Base-by-base conservation (phyloP, 2,329 filamentous ascomycete species). In the Thelonectria olida region DNA sequence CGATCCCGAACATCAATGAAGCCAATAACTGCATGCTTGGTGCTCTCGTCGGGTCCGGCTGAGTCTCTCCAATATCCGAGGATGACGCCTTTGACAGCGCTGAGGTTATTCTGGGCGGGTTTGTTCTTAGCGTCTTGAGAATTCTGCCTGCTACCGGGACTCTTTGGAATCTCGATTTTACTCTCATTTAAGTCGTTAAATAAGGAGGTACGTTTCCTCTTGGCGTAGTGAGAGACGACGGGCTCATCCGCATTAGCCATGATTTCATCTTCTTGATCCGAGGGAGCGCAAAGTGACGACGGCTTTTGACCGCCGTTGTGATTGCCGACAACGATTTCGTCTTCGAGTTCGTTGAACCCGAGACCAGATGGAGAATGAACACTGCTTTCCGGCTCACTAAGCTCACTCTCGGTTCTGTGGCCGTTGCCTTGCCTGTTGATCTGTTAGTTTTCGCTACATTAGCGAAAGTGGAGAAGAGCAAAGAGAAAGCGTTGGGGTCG, bases 41-140 rank as follows among this genome's bases (percentile, higher is more conserved):
- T 79, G 2, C 75, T 75, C 7, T 78, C 74, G 13, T 82, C 74
- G 0, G 82, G 80, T 1, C 85, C 82, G 4, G 76, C 76, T 0
- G 87, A 89, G 50, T 88, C 85, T 51, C 86, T 80, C 87, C 87
- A 90, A 17, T 85, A 83, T 2, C 87, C 87, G 7, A 90, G 77
- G 5, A 82, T 72, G 5, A 86, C 79, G 4, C 81, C 80, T 64
- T 85, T 85, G 20, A 78, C 74, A 13, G 72, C 74, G 15, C 71
- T 68, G 15, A 74, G 53, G 28, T 68, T 75, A 31, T 69, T 62
- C 1, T 74, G 72, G 19, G 69, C 56, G 10, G 73, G 62, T 51
- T 74, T 79, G 17, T 65, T 36, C 44, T 75, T 77, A 12, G 44
- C 56, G 10, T 34, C 41, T 34, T 68, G 62, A 6, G 65, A n/a